phyloP scores from a whole-genome alignment of 2,329 filamentous ascomycete genomes.

The Kalmusia sp. region DNA sequence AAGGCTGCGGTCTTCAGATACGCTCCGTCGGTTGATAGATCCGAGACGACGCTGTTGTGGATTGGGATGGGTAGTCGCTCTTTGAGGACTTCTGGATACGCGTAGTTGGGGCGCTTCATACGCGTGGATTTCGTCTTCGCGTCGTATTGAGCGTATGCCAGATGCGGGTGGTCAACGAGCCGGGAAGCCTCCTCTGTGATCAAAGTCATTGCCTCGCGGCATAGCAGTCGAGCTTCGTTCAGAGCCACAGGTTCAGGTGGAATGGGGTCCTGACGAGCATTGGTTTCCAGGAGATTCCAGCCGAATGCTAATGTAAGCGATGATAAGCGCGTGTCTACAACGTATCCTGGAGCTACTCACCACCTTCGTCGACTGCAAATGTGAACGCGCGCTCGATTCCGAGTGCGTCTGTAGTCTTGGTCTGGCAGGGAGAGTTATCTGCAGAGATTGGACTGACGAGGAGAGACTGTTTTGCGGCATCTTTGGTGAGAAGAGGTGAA shows the following conservation, averaged over 20 bases:
- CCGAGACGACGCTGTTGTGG: conserved; percentile 32
- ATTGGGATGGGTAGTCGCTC: conserved; percentile 33
- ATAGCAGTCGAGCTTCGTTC: conserved; percentile 36
- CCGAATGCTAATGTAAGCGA: conserved; percentile 6
- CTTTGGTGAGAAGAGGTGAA: conserved; percentile 17
- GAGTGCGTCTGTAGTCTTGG: conserved; percentile 9
- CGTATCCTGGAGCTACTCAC: too few relatives aligned
- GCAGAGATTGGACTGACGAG: conserved; percentile 6
- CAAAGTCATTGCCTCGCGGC: conserved; percentile 38
- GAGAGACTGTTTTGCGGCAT: conserved; percentile 4
- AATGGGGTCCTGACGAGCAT: conserved; percentile 28
- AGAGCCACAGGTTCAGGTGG: conserved; percentile 33
- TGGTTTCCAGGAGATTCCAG: conserved; percentile 30
- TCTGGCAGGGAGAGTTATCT: conserved; percentile 22
- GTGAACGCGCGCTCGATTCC: conserved; percentile 32
- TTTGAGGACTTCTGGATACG: conserved; percentile 37
- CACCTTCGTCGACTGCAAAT: conserved; percentile 30
- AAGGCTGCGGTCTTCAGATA: conserved; percentile 28
- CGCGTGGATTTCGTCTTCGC: conserved; percentile 28
- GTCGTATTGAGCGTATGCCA: conserved; percentile 38
- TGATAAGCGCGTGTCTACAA: too few relatives aligned
- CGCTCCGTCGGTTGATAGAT: conserved; percentile 28
- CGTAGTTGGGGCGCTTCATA: conserved; percentile 41
- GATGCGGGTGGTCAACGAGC: conserved; percentile 36
- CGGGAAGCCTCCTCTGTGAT: conserved; percentile 40